Conservation (phyloP, 148 eudicot genomes). For the Salicornia ramosissima region DNA sequence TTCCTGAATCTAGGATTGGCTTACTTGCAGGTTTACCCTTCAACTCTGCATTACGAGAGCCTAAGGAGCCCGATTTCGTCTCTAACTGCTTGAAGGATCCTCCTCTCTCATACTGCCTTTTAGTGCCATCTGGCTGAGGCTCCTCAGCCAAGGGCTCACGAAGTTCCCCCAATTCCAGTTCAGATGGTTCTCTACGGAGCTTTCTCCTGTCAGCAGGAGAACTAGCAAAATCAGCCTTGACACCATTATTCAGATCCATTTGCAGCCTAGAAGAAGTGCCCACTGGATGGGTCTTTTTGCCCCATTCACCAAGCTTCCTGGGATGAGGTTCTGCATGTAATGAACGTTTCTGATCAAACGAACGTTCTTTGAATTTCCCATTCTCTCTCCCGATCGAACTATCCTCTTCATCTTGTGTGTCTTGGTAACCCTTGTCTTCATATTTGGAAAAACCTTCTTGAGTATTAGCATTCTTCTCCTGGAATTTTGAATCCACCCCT, state of each 20-base stretch:
- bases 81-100: conserved; percentile 63
- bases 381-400: conserved; percentile 37
- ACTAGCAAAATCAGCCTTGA: conserved; percentile 27
- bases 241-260: conserved; percentile 29
- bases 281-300: conserved; percentile 33
- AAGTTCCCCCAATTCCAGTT: conserved; percentile 89
- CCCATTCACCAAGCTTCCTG: conserved; percentile 37
- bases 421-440: conserved; percentile 38
- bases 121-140: conserved; percentile 30
- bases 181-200: conserved; percentile 76
- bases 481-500: conserved; percentile 31
- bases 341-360: conserved; percentile 32
- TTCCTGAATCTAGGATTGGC: conserved; percentile 33
- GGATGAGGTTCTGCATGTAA: conserved; percentile 23
- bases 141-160: conserved; percentile 68
- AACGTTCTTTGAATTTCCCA: conserved; percentile 35
- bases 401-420: conserved; percentile 39
- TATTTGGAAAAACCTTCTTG: conserved; percentile 29
- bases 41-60: conserved; percentile 44
- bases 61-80: conserved; percentile 37
- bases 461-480: conserved; percentile 35
- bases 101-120: conserved; percentile 51
- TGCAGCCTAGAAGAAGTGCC: conserved; percentile 33
- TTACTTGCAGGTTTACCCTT: conserved; percentile 44
- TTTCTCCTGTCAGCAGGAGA: conserved; percentile 38